Evolutionary conservation across 768 basidiomycete genomes (phyloP).

Genomic region (Mycena polygramma): DNA sequence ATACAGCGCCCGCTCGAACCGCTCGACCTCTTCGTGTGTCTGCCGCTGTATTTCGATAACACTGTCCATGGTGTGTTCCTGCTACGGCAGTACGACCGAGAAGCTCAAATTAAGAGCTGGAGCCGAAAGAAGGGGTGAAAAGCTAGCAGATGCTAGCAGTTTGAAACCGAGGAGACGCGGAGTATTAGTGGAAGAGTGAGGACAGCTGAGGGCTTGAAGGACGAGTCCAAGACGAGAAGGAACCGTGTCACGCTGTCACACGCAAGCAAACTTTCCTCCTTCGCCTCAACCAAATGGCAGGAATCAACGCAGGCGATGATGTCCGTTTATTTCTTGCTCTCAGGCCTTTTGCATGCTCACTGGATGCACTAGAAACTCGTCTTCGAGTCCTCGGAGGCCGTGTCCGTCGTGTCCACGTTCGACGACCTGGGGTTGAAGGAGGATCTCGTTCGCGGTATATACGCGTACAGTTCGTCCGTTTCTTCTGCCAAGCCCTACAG

Average conservation of each 20-base stretch:
- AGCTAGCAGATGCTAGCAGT: too few species aligned
- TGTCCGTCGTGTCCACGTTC: slow-evolving; percentile 90
- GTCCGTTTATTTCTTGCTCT: slow-evolving; percentile 55
- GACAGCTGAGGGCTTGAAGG: too few species aligned
- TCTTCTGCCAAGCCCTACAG: slow-evolving; percentile 2
- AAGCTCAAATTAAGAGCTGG: too few species aligned
- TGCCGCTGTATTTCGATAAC: slow-evolving; percentile 94
- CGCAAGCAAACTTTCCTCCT: slow-evolving; percentile 37
- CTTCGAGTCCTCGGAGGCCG: slow-evolving; percentile 94
- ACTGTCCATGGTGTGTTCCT: slow-evolving; percentile 79
- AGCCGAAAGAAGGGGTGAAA: too few species aligned
- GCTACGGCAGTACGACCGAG: too few species aligned
- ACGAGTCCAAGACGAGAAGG: too few species aligned
- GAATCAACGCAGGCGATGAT: slow-evolving; percentile 89
- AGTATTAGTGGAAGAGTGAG: too few species aligned
- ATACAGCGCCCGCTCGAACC: slow-evolving; percentile 89
- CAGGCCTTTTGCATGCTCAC: slow-evolving; percentile 25
- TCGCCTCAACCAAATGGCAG: slow-evolving; percentile 73
- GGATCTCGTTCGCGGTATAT: slow-evolving; percentile 95
- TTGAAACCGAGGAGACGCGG: too few species aligned
- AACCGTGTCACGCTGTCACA: too few species aligned
- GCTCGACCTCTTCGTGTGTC: slow-evolving; percentile 95
- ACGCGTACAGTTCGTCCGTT: slow-evolving; percentile 89
- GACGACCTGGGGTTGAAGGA: slow-evolving; percentile 94
- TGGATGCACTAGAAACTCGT: slow-evolving; percentile 72